Conservation (phyloP, 2,329 filamentous ascomycete species). For the Fusarium acutatum region DNA sequence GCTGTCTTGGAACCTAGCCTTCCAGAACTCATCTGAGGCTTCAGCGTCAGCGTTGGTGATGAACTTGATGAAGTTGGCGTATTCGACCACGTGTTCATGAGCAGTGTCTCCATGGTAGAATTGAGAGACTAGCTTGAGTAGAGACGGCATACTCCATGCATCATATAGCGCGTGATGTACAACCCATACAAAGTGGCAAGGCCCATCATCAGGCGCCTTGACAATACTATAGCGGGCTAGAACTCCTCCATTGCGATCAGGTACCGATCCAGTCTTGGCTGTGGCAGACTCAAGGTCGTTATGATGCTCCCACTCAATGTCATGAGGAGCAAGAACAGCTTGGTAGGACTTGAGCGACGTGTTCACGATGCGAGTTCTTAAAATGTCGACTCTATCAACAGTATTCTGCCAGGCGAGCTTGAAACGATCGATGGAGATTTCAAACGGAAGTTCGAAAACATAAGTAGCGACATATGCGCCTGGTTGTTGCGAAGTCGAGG, state of each 20-base stretch:
- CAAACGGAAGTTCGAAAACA: conserved; percentile 23
- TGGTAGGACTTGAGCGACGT: conserved; percentile 29
- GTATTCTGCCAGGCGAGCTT: conserved; percentile 36
- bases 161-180: conserved; percentile 36
- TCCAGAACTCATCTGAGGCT: conserved; percentile 27
- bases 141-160: conserved; percentile 34
- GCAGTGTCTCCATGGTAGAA: background rate
- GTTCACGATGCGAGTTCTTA: conserved; percentile 39
- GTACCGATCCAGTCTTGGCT: background rate
- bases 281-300: background rate
- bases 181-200: conserved; percentile 27
- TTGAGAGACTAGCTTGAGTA: conserved; percentile 12
- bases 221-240: conserved; percentile 17
- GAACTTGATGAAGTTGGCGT: conserved; percentile 29
- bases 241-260: conserved; percentile 20
- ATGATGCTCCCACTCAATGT: conserved; percentile 14
- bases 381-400: conserved; percentile 27
- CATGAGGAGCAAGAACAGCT: conserved; percentile 12
- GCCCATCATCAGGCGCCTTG: background rate
- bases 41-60: background rate
- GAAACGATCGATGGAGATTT: conserved; percentile 9
- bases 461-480: conserved; percentile 34
- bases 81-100: background rate
- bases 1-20: background rate
- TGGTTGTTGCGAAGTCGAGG: conserved; percentile 22